Evolutionary conservation across 2,329 filamentous ascomycete genomes (phyloP).

Genomic region (Alternaria triticimaculans): DNA sequence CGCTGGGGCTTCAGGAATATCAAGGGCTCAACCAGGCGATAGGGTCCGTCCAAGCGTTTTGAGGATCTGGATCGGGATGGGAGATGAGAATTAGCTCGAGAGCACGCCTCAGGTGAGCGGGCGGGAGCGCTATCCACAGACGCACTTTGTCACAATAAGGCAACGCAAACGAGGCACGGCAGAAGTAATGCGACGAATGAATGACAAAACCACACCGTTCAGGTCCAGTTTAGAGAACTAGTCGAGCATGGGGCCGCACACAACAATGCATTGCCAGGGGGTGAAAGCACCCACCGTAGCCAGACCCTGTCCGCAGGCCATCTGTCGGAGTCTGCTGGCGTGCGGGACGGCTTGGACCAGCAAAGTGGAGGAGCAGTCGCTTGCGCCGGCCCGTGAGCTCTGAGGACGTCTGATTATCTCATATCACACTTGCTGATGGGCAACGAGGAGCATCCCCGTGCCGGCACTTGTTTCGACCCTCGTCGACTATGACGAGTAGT

Average conservation of each 20-base stretch:
- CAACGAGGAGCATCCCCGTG: constrained; percentile 9
- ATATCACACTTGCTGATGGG: constrained; percentile 20
- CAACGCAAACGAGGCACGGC: constrained; percentile 50
- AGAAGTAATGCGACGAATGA: constrained; percentile 47
- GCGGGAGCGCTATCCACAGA: constrained; percentile 45
- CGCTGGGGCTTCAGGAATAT: constrained; percentile 40
- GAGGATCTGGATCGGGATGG: constrained; percentile 51
- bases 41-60: constrained; percentile 51
- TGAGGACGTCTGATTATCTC: constrained; percentile 19
- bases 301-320: constrained; percentile 44
- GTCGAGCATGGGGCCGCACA: constrained; percentile 40
- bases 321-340: constrained; percentile 46
- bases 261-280: constrained; percentile 43
- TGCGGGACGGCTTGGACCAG: constrained; percentile 51
- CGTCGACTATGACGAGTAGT: constrained; percentile 1
- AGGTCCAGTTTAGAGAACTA: constrained; percentile 39
- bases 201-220: constrained; percentile 48
- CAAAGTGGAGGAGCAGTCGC: constrained; percentile 44
- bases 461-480: constrained; percentile 10
- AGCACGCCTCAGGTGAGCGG: constrained; percentile 46
- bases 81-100: constrained; percentile 43
- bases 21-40: constrained; percentile 50
- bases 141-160: constrained; percentile 47
- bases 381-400: constrained; percentile 43
- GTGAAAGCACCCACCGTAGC: constrained; percentile 41